Evolutionary conservation across 768 basidiomycete species (phyloP).

Genomic region (Termitomyces sp.): DNA sequence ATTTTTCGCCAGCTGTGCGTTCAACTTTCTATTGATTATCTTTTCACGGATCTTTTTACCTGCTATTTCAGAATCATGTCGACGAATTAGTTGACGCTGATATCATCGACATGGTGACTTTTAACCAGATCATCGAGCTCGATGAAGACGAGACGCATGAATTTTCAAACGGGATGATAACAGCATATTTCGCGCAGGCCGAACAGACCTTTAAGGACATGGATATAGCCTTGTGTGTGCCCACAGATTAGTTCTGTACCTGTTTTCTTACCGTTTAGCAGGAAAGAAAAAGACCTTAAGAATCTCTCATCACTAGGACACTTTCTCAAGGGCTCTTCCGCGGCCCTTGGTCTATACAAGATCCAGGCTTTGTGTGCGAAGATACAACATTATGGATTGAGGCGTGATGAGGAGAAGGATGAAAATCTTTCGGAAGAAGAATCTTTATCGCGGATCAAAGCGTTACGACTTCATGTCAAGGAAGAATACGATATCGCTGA

Average conservation of each 20-base stretch:
- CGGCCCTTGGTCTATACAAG: conserved; percentile 78
- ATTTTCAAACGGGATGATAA: conserved; percentile 76
- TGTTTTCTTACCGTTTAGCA: conserved; percentile 21
- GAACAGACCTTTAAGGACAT: conserved; percentile 70
- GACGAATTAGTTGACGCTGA: conserved; percentile 6
- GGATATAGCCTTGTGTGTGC: conserved; percentile 71
- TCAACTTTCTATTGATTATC: neutral
- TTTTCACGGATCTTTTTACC: conserved; percentile 2
- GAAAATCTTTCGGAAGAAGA: conserved; percentile 37
- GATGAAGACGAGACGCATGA: conserved; percentile 67
- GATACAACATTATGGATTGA: conserved; percentile 84
- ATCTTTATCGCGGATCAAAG: conserved; percentile 52
- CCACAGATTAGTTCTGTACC: neutral
- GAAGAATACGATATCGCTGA: conserved; percentile 67
- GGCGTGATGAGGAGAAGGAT: conserved; percentile 49
- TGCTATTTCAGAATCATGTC: neutral
- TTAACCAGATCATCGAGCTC: conserved; percentile 85
- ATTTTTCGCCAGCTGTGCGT: conserved; percentile 6
- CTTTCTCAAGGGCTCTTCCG: conserved; percentile 96
- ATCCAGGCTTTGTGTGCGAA: conserved; percentile 85
- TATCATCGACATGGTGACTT: conserved; percentile 73
- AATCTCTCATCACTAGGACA: conserved; percentile 77
- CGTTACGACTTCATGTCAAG: conserved; percentile 53
- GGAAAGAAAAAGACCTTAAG: conserved; percentile 51
- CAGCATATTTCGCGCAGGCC: conserved; percentile 80